Conservation (phyloP, 306 rosid genomes). For the Castanea crenata region DNA sequence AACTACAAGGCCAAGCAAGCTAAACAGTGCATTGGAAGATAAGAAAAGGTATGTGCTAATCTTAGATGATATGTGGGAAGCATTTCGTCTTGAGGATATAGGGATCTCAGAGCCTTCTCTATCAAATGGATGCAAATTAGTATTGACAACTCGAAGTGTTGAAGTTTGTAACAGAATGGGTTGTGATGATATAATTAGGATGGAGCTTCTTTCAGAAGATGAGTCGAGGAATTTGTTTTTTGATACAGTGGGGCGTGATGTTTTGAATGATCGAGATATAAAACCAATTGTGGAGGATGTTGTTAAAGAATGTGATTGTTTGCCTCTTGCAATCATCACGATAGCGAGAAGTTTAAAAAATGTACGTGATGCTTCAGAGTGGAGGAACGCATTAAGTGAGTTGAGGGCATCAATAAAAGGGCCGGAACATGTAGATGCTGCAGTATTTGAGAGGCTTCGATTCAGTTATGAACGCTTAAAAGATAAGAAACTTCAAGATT, state of each 20-base stretch:
- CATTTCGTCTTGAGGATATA: no score
- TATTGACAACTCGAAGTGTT: background rate
- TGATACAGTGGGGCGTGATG: background rate
- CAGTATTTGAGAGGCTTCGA: constrained; percentile 15
- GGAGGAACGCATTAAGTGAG: constrained; percentile 14
- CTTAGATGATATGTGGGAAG: no score
- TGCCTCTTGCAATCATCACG: constrained; percentile 18
- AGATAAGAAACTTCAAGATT: background rate
- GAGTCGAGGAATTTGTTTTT: constrained; percentile 22
- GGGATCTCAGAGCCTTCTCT: no score
- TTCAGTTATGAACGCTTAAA: constrained; percentile 21
- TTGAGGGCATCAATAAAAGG: background rate
- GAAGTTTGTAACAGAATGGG: no score
- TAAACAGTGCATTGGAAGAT: no score
- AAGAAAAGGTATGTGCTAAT: no score
- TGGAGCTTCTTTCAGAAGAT: background rate
- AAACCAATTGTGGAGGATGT: background rate
- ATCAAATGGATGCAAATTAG: background rate
- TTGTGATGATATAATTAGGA: background rate
- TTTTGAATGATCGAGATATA: background rate
- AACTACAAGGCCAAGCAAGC: no score
- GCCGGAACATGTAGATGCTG: constrained; percentile 16
- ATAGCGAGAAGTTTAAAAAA: constrained; percentile 22
- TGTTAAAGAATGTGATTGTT: background rate
- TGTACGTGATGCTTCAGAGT: background rate